Evolutionary conservation across 176 grass and related monocot species (phyloP), one percentile per base, ranked within the genome.

Genomic region (Saccharum spontaneum): DNA sequence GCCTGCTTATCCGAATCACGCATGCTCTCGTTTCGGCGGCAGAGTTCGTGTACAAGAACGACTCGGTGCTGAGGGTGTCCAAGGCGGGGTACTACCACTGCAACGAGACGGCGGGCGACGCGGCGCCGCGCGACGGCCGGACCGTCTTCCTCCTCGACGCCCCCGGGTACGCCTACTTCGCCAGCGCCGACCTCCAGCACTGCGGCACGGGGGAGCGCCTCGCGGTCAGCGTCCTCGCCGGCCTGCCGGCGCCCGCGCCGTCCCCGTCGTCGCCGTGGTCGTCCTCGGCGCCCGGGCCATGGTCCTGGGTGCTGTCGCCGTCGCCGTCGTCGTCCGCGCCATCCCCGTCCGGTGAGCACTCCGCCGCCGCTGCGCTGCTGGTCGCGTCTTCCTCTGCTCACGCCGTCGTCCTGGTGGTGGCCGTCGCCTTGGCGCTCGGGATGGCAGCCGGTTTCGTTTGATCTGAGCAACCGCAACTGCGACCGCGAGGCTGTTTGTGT

Each of bases 1-100:
- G 33, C 3, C 33, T 33, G 33, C 33, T 33, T 33, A 33, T 33
- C 33, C 33, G 33, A 33, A 33, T 33, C 33, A 33, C 33, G 30
- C 49, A 52, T 20, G 5, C 7, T 48, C 46, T 15, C 46, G 44
- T 45, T 13, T 8, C 30, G 10, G 1, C 4, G 11, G 16, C 80
- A 98, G 95, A 90, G 79, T 98, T 98, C 76, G 77, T 79, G 87
- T 95, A 91, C 92, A 91, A 69, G 92, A 98, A 95, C 79, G 91
- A 95, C 83, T 85, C 95, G 61, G 95, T 90, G 70, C 65, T 93
- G 13, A 57, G 43, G 69, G 90, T 88, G 66, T 82, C 64, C 52
- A 98, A 93, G 85, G 54, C 67, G 2, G 89, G 85, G 2, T 98
- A 95, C 84, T 97, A 92, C 86, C 95, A 97, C 75, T 97, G 95